A percentile compares a stretch with the other conserved stretches of the same genome.
These are phyloP conservation scores for Sporisorium reilianum DNA, from an alignment of 1,284 basidiomycete species.

Conservation along the genomic window DNA sequence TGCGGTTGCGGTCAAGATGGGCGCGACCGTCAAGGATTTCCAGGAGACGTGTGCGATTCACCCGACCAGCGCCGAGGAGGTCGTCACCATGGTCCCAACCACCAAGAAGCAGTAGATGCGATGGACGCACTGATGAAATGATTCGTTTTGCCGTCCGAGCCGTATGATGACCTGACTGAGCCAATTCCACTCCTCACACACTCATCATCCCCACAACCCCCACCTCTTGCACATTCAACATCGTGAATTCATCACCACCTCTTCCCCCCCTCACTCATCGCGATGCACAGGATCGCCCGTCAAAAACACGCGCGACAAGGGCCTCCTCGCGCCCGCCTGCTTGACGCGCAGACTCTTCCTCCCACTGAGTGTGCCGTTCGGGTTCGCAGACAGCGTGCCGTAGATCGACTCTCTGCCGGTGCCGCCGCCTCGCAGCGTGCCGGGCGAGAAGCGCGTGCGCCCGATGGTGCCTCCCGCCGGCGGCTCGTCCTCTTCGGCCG, in stretches of 20 bases:
- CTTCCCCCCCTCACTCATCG: conserved; percentile 13
- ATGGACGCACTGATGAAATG: background rate
- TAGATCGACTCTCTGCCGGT: conserved; percentile 20
- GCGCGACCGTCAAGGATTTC: conserved; percentile 72
- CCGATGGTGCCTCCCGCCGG: conserved; percentile 20
- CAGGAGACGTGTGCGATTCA: conserved; percentile 68
- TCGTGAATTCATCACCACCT: no score
- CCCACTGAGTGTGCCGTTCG: conserved; percentile 46
- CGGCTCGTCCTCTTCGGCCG: conserved; percentile 8
- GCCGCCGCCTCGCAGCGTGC: background rate
- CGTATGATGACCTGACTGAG: no score
- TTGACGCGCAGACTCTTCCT: conserved; percentile 45
- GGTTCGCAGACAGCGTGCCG: conserved; percentile 24
- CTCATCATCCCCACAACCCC: no score
- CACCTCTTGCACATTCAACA: no score
- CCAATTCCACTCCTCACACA: no score
- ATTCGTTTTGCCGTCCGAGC: no score
- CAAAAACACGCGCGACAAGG: conserved; percentile 46
- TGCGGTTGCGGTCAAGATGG: conserved; percentile 94
- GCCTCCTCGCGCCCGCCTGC: conserved; percentile 20
- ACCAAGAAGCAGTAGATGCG: conserved; percentile 33
- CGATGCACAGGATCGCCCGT: conserved; percentile 45
- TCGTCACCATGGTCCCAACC: conserved; percentile 54
- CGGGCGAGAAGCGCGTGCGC: conserved; percentile 10
- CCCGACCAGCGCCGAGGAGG: conserved; percentile 66